Base-by-base conservation (phyloP, 148 eudicot genomes). In the Dianthus caryophyllus region DNA sequence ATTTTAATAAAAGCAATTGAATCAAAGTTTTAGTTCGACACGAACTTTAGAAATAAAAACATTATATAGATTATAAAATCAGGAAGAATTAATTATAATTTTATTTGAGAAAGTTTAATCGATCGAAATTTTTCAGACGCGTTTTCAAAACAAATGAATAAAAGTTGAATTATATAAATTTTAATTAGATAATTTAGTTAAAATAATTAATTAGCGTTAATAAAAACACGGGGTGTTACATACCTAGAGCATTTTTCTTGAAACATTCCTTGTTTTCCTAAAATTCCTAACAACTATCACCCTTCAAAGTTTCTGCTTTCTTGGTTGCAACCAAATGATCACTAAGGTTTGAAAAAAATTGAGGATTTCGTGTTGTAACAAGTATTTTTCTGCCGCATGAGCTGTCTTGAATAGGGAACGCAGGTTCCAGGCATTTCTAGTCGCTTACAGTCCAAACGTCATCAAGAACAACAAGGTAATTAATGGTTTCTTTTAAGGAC, bases 311-410 rank as follows among this genome's bases (percentile, higher is more conserved):
- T 48, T 18, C 52, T 11, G 52, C 20, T 17, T 48, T 8, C 52
- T 21, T 16, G 52, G 52, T 48, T 9, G 52, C 16, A 48, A 48
- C 52, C 60, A 55, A 55, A 55, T 55, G n/a, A 0, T 10, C 36
- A 55, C 60, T 25, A n/a, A 55, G 33, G 9, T 7, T 27, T 0
- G 60, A 55, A 26, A 20, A 52, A 20, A 52, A 20, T 8, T 52
- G 56, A 21, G 56, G 29, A 52, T 52, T 52, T 6, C 56, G 56
- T 21, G 56, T 52, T 21, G 56, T 52, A 21, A 52, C 56, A 21
- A 52, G 56, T 52, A 52, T 52, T 21, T 21, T 52, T 26, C 56
- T 52, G 11, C 56, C 56, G 20, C 56, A 52, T 0, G 56, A 52
- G 27, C 1, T 52, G 12, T 52, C 56, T 20, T 21, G 27, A 22